Percentiles rank a stretch among this genome's conserved stretches.
Evolutionary conservation across 225 moss, liverwort and hornwort species (phyloP).

Genomic region (Marchantia polymorpha): DNA sequence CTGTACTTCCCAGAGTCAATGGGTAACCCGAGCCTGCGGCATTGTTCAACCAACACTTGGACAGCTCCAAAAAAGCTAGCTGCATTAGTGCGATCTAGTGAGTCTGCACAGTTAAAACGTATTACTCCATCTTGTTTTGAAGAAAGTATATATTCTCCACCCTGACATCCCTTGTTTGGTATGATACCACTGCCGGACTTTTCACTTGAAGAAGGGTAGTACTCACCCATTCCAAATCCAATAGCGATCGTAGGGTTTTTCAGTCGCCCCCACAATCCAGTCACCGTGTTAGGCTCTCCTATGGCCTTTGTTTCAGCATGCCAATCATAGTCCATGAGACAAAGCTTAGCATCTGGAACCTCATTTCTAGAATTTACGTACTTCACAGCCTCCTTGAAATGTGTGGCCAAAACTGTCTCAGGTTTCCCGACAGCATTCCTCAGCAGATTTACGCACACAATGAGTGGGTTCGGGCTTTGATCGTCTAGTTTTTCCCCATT

Average conservation of each 20-base stretch:
- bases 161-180: conserved; percentile 55
- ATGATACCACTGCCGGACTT: conserved; percentile 42
- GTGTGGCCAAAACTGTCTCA: conserved; percentile 64
- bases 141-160: conserved; percentile 61
- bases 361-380: conserved; percentile 65
- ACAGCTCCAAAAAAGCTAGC: conserved; percentile 98
- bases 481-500: conserved; percentile 28
- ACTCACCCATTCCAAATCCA: conserved; percentile 83
- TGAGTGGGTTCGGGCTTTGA: conserved; percentile 32
- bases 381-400: conserved; percentile 64
- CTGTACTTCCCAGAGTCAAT: conserved; percentile 67
- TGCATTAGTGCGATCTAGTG: conserved; percentile 94
- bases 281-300: conserved; percentile 84
- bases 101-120: conserved; percentile 98
- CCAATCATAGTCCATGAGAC: conserved; percentile 87
- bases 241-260: conserved; percentile 68
- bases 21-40: conserved; percentile 75
- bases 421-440: conserved; percentile 79
- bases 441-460: conserved; percentile 84
- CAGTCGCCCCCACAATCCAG: conserved; percentile 77
- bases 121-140: conserved; percentile 81
- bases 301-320: conserved; percentile 83
- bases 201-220: conserved; percentile 48
- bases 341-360: conserved; percentile 68
- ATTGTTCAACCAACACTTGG: conserved; percentile 91